phyloP scores from a whole-genome alignment of 768 basidiomycete species.

The Podaxis sp. region DNA sequence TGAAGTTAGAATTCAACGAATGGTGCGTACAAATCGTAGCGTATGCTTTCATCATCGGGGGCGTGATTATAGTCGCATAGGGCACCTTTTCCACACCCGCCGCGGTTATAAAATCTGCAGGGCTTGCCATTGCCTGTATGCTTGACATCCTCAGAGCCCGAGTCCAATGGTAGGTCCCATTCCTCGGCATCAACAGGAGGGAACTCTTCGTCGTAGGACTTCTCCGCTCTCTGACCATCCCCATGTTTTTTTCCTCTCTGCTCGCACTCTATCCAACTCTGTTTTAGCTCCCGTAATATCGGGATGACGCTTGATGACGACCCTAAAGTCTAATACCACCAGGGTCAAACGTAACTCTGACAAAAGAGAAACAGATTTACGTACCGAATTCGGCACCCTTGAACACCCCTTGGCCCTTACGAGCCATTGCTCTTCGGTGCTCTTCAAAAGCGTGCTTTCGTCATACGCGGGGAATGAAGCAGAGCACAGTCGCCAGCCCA shows the following conservation, averaged over 20 bases:
- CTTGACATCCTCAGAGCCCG: slow-evolving; percentile 51
- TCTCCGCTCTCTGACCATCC: slow-evolving; percentile 17
- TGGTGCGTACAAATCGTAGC: slow-evolving; percentile 46
- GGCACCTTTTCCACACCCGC: slow-evolving; percentile 38
- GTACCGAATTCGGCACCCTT: slow-evolving; percentile 25
- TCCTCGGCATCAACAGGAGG: slow-evolving; percentile 29
- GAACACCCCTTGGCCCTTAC: slow-evolving; percentile 22
- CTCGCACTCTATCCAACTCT: slow-evolving; percentile 22
- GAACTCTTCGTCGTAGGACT: slow-evolving; percentile 28
- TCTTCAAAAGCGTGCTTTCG: slow-evolving; percentile 35
- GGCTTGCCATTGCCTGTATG: slow-evolving; percentile 48
- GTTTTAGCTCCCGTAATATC: slow-evolving; percentile 22
- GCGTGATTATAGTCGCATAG: slow-evolving; percentile 48
- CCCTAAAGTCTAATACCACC: slow-evolving; percentile 27
- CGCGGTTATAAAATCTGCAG: slow-evolving; percentile 55
- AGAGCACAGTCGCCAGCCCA: slow-evolving; percentile 30
- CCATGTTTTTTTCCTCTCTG: slow-evolving; percentile 12
- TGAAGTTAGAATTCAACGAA: not conserved
- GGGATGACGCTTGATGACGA: slow-evolving; percentile 27
- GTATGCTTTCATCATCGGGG: slow-evolving; percentile 49
- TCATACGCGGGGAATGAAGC: slow-evolving; percentile 26
- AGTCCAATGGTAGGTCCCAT: slow-evolving; percentile 35
- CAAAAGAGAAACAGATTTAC: not conserved
- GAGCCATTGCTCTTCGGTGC: slow-evolving; percentile 23
- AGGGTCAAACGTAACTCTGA: not conserved